Evolutionary conservation across 768 basidiomycete genomes (phyloP), one percentile per base, ranked within the genome.

Genomic region (Boletus fagicola): DNA sequence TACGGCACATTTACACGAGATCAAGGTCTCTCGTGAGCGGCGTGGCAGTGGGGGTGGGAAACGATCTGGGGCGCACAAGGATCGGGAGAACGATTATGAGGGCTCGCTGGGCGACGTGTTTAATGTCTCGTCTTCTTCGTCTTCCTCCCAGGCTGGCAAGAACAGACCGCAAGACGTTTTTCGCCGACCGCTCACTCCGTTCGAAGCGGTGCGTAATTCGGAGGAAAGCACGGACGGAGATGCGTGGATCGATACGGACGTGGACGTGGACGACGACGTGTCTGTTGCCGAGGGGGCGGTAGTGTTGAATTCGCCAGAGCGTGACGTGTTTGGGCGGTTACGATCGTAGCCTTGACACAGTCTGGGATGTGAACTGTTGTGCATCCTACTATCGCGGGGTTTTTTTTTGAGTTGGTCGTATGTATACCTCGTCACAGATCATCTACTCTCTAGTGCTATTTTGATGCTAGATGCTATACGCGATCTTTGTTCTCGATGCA

Each of bases 1-100:
- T 38, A 85, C 76, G 0, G 83, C 88, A 4, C 88, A 90, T 74
- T 62, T 89, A 46, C 88, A 90, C 60, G 84, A 87, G 64, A 81
- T 88, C 56, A 78, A 75, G 52, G 44, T 56, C 1, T 18, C 38
- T 11, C 61, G 51, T 3, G 65, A 61, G 49, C 50, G 60, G 42
- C 46, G 58, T 1, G 63, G 59, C 3, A 61, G 59, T 24, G 54
- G 52, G 3, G 38, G 51, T 2, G 57, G 45, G 18, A 68, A 43
- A 30, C 60, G 57, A 0, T n/a, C 42, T 10, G 53, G 43, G 9
- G 36, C 8, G 11, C 11, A 60, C 45, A 58, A 28, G 38, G 58
- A 62, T 5, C 54, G 51, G 36, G 68, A 64, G 36, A 61, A 62
- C 51, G 54, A 58, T 0, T 39, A 22, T 0, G 42, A 35, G 9